These are phyloP conservation scores for Cladorrhinum samala DNA, from an alignment of 495 filamentous ascomycete species.

Conservation along the genomic window DNA sequence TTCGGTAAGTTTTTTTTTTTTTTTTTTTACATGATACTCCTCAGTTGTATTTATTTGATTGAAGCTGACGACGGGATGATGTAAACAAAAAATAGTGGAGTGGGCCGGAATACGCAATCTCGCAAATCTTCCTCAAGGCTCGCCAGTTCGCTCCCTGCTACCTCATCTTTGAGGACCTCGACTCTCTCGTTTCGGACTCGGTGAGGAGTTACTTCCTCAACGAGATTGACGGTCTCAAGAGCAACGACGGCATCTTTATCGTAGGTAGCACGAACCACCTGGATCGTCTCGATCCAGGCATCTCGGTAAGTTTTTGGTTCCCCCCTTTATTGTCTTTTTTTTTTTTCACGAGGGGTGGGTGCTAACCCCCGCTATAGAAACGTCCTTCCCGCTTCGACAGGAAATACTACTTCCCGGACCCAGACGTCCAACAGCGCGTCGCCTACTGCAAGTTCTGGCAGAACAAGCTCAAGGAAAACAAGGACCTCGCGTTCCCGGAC, in stretches of 20 bases:
- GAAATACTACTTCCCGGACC: conserved; percentile 56
- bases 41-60: too few relatives aligned
- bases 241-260: conserved; percentile 62
- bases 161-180: conserved; percentile 61
- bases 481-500: conserved; percentile 50
- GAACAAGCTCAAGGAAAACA: conserved; percentile 48
- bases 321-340: too few relatives aligned
- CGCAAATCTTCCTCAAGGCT: conserved; percentile 45
- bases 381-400: conserved; percentile 60
- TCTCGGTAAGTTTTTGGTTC: conserved; percentile 34
- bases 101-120: conserved; percentile 42
- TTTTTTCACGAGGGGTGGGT: too few relatives aligned
- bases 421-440: conserved; percentile 45
- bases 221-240: conserved; percentile 62
- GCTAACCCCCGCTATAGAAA: too few relatives aligned
- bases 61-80: too few relatives aligned
- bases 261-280: conserved; percentile 59
- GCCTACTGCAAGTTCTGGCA: conserved; percentile 56
- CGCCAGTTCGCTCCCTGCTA: conserved; percentile 47
- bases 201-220: conserved; percentile 64
- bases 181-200: conserved; percentile 48
- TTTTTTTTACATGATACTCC: conserved; percentile 34
- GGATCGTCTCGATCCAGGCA: conserved; percentile 53
- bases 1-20: conserved; percentile 33
- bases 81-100: conserved; percentile 19